Evolutionary conservation across 352 stramenopile genomes (phyloP).

Genomic region (Globisporangium canariense): DNA sequence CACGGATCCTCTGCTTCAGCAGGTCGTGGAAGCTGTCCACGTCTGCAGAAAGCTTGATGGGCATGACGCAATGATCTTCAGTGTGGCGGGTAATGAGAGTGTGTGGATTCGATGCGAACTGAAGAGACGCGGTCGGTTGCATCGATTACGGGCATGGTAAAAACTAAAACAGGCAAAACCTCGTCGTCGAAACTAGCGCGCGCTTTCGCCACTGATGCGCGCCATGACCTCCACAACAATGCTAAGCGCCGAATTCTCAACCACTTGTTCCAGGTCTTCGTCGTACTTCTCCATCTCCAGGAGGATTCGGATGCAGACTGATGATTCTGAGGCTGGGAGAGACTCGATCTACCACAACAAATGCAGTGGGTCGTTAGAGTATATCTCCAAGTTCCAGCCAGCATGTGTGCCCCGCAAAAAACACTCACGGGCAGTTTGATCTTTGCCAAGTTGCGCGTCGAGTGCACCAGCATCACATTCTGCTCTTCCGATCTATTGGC

Average conservation of each 20-base stretch:
- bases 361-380: too few relatives aligned
- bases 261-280: conserved; percentile 49
- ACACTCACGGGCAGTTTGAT: conserved; percentile 43
- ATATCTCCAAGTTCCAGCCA: not conserved
- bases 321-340: conserved; percentile 1
- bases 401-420: too few relatives aligned
- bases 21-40: conserved; percentile 45
- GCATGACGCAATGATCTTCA: conserved; percentile 8
- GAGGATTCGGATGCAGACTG: conserved; percentile 39
- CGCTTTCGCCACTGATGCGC: conserved; percentile 7
- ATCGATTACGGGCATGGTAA: not conserved
- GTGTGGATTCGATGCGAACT: not conserved
- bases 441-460: conserved; percentile 48
- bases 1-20: conserved; percentile 49
- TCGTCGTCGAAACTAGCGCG: not conserved
- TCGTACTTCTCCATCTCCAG: conserved; percentile 70
- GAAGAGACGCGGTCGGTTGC: conserved; percentile 7
- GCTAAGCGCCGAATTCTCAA: conserved; percentile 52
- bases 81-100: not conserved
- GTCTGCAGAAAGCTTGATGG: conserved; percentile 42
- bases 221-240: conserved; percentile 49
- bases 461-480: conserved; percentile 57
- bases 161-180: not conserved
- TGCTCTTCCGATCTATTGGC: conserved; percentile 16
- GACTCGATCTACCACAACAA: conserved; percentile 20